phyloP scores from a whole-genome alignment of 129 eudicot species.

The Rutidosis leptorrhynchoides region DNA sequence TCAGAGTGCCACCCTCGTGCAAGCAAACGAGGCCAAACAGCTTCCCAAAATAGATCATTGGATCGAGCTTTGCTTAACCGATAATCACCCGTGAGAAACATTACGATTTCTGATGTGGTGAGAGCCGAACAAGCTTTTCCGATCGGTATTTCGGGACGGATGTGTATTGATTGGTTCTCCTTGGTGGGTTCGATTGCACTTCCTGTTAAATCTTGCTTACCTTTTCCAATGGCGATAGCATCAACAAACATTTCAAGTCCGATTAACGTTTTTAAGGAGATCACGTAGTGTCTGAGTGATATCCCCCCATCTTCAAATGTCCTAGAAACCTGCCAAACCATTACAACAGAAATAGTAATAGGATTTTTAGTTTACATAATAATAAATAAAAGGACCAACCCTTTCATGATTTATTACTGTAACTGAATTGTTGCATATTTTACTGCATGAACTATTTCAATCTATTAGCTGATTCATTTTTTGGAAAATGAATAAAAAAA shows the following conservation, averaged over 20 bases:
- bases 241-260: constrained; percentile 53
- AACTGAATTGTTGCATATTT: not conserved
- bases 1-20: constrained; percentile 85
- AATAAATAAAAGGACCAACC: not conserved
- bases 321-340: constrained; percentile 55
- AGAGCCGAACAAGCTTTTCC: constrained; percentile 72
- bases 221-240: constrained; percentile 64
- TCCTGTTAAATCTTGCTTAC: constrained; percentile 71
- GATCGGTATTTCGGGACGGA: constrained; percentile 48
- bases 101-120: constrained; percentile 46
- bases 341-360: not conserved
- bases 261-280: constrained; percentile 45
- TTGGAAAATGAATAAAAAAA: too few relatives aligned
- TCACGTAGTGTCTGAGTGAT: constrained; percentile 50
- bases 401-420: not conserved
- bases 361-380: not conserved
- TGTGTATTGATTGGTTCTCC: constrained; percentile 36
- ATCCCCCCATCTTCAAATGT: constrained; percentile 45
- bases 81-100: constrained; percentile 55
- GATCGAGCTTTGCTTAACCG: constrained; percentile 79
- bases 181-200: constrained; percentile 47
- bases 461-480: not conserved
- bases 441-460: not conserved
- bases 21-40: constrained; percentile 84
- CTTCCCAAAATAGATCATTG: constrained; percentile 78